Evolutionary conservation across 163 green algal genomes (phyloP).

Genomic region (Chlamydomonas reinhardtii): DNA sequence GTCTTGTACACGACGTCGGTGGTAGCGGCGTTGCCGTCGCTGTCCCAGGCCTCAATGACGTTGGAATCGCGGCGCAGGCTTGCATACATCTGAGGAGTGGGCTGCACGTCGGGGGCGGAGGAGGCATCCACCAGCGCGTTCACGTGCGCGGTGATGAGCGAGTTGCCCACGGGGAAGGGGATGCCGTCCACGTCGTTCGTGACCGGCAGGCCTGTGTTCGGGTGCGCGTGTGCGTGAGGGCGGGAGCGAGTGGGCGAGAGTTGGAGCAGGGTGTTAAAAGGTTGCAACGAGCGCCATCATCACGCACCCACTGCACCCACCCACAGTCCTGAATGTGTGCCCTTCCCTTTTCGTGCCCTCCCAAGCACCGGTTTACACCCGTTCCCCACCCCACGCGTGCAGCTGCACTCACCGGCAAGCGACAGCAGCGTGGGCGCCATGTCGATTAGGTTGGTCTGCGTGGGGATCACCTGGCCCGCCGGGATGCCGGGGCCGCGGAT

Average conservation of each 20-base stretch:
- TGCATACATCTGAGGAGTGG: background rate
- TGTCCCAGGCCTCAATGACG: constrained; percentile 9
- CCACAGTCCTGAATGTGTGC: too few species aligned
- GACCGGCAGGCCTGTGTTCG: background rate
- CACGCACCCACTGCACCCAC: too few species aligned
- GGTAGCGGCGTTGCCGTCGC: background rate
- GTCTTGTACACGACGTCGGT: background rate
- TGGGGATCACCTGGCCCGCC: background rate
- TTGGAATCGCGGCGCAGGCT: background rate
- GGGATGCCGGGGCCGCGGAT: constrained; percentile 36
- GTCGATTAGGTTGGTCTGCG: constrained; percentile 45
- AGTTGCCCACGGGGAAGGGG: background rate
- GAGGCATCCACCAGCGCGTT: background rate
- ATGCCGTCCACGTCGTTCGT: background rate
- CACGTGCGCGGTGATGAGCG: background rate
- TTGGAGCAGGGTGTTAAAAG: too few species aligned
- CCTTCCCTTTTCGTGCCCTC: too few species aligned
- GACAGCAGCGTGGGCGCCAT: constrained; percentile 41
- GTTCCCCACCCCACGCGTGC: too few species aligned
- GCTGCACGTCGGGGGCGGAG: too few species aligned
- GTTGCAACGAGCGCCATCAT: too few species aligned
- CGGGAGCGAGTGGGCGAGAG: background rate
- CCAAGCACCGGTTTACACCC: too few species aligned
- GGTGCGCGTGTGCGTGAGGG: too few species aligned
- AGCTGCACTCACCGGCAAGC: constrained; percentile 11